Conservation (phyloP, 1,139 yeast genomes). For the Hyphopichia burtonii region DNA sequence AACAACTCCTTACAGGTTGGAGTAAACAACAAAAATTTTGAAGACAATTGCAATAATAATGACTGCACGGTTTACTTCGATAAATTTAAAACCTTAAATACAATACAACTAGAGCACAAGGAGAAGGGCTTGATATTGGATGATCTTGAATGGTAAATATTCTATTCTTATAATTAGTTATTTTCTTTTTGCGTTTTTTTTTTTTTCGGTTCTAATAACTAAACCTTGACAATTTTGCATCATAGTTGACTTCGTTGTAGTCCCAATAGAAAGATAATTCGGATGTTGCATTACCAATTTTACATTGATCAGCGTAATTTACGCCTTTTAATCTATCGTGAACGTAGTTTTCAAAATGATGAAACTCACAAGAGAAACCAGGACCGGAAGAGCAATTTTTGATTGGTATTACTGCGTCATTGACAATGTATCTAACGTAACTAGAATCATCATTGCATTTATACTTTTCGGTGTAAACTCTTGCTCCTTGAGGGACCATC, state of each 20-base stretch:
- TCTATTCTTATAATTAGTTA: slow-evolving; percentile 16
- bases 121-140: slow-evolving; percentile 3
- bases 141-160: slow-evolving; percentile 12
- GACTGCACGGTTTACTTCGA: slow-evolving; percentile 28
- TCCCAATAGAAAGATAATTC: slow-evolving; percentile 28
- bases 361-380: slow-evolving; percentile 26
- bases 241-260: slow-evolving; percentile 21
- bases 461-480: slow-evolving; percentile 26
- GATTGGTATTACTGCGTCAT: slow-evolving; percentile 30
- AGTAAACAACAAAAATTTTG: slow-evolving; percentile 10
- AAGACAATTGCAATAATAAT: slow-evolving; percentile 25
- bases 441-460: slow-evolving; percentile 17
- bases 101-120: slow-evolving; percentile 4
- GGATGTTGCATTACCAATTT: slow-evolving; percentile 12
- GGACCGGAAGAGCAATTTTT: slow-evolving; percentile 26
- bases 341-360: slow-evolving; percentile 19
- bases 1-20: slow-evolving; percentile 15
- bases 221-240: slow-evolving; percentile 11
- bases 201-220: background rate
- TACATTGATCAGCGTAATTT: slow-evolving; percentile 18
- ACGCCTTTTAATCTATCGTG: slow-evolving; percentile 16
- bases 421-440: slow-evolving; percentile 25
- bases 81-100: slow-evolving; percentile 17
- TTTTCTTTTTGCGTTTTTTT: background rate
- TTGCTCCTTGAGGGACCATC: slow-evolving; percentile 29